Evolutionary conservation across 169 alveolate genomes (phyloP), one percentile per base, ranked within the genome.

Genomic region (Plasmodium gaboni): DNA sequence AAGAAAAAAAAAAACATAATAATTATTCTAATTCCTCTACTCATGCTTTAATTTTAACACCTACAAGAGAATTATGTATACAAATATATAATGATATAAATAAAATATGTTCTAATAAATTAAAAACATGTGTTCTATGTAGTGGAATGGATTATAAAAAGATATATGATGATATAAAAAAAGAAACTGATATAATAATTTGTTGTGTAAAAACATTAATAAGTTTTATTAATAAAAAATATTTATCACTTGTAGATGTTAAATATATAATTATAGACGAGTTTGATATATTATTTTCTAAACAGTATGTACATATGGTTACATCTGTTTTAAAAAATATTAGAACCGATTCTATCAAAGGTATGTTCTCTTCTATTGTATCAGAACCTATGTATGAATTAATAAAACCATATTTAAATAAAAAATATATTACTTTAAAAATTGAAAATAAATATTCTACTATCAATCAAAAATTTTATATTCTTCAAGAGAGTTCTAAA

Each of bases 61-160:
- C 98, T n/a, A 96, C 98, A 6, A 73, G 98, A 28, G 98, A 96
- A 73, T 87, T 96, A 74, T 97, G 97, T 78, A 92, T 95, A 69
- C 98, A 96, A 86, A 96, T 96, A 32, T 88, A 65, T 50, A 89
- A 83, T n/a, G 96, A 95, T 78, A 83, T 83, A 28, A 68, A 83
- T 32, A 83, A 55, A 32, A 60, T 83, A 60, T 68, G 73, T 13
- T 19, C 57, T 51, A 57, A 68, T 13, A 83, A 67, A 83, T 28
- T 83, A 83, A 83, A 69, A 55, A 68, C 85, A 12, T 68, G 73
- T 26, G 7, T 83, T 28, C 26, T 83, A 32, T 83, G 68, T 61
- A 83, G n/a, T 48, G 91, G 91, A 15, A 83, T 68, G 4, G 51
- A 83, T 63, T 83, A 68, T 28, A 83, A 67, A 57, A 83, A 68